Conservation (phyloP, 1,284 basidiomycete genomes). For the Ustilago lituana region DNA sequence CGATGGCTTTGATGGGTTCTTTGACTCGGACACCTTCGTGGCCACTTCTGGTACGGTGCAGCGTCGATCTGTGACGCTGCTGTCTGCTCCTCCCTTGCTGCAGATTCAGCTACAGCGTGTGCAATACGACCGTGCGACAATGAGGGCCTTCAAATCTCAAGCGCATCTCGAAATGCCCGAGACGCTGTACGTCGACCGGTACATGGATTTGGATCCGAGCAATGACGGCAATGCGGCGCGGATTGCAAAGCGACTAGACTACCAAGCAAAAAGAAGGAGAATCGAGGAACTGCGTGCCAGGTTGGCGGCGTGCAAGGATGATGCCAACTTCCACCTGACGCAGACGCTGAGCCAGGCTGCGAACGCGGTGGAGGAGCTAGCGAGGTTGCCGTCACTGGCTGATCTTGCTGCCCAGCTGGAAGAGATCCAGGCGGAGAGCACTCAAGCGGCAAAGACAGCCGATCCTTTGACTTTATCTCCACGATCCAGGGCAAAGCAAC, state of each 20-base stretch:
- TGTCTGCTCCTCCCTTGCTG: constrained; percentile 86
- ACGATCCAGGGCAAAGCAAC: constrained; percentile 1
- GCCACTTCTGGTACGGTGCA: constrained; percentile 82
- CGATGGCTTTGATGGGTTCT: constrained; percentile 90
- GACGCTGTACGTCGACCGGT: constrained; percentile 89
- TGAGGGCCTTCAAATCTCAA: constrained; percentile 93
- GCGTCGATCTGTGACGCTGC: constrained; percentile 85
- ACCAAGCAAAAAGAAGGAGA: constrained; percentile 44
- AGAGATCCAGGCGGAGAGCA: constrained; percentile 17
- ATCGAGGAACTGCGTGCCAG: constrained; percentile 40
- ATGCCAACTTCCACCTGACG: constrained; percentile 22
- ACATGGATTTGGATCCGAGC: constrained; percentile 76
- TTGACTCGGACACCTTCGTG: constrained; percentile 83
- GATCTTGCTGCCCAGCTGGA: constrained; percentile 26
- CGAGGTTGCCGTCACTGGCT: constrained; percentile 20
- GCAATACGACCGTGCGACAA: constrained; percentile 90
- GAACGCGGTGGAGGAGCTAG: constrained; percentile 31
- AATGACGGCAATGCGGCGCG: constrained; percentile 70
- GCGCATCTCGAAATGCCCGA: constrained; percentile 91
- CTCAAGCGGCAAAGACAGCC: neutral
- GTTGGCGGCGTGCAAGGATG: constrained; percentile 42
- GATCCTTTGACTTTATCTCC: neutral
- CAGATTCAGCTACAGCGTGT: constrained; percentile 96
- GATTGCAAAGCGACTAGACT: constrained; percentile 74
- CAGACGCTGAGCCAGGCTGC: constrained; percentile 42